Conservation (phyloP, 2,329 filamentous ascomycete genomes). For the Tothia fuscella region DNA sequence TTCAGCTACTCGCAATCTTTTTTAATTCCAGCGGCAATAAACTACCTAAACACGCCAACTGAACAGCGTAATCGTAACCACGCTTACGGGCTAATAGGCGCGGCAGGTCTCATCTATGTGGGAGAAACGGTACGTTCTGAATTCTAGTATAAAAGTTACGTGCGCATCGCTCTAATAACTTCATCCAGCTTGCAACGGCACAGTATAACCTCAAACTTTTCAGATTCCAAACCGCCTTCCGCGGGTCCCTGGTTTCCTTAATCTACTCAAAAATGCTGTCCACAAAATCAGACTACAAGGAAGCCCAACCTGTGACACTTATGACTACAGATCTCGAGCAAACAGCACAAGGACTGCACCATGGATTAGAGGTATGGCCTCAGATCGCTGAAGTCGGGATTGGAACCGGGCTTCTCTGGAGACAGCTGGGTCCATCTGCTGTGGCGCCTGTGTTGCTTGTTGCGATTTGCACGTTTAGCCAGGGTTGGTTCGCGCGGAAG, state of each 20-base stretch:
- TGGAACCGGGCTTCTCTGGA: conserved; percentile 6
- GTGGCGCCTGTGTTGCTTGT: conserved; percentile 1
- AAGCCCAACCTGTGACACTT: conserved; percentile 3
- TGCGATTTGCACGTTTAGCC: not conserved
- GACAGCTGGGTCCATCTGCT: conserved; percentile 5
- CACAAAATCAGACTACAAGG: not conserved
- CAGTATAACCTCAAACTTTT: conserved; percentile 4
- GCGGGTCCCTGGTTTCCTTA: conserved; percentile 2
- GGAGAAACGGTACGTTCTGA: not conserved
- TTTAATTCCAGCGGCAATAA: conserved; percentile 2
- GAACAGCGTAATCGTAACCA: not conserved
- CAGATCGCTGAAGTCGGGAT: conserved; percentile 4
- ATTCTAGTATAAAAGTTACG: no score
- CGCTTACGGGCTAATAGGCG: conserved; percentile 7
- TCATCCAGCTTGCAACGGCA: not conserved
- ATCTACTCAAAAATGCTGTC: conserved; percentile 1
- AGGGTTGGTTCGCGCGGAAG: not conserved
- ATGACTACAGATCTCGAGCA: conserved; percentile 8
- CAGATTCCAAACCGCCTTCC: conserved; percentile 3
- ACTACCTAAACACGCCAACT: conserved; percentile 5
- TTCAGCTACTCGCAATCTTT: conserved; percentile 7
- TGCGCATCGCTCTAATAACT: not conserved
- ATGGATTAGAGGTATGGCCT: conserved; percentile 2
- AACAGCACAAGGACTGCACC: not conserved
- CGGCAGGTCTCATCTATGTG: conserved; percentile 1